These are phyloP conservation scores for Coemansia sp. DNA, from an alignment of 192 early-diverging fungal species.

Conservation along the genomic window DNA sequence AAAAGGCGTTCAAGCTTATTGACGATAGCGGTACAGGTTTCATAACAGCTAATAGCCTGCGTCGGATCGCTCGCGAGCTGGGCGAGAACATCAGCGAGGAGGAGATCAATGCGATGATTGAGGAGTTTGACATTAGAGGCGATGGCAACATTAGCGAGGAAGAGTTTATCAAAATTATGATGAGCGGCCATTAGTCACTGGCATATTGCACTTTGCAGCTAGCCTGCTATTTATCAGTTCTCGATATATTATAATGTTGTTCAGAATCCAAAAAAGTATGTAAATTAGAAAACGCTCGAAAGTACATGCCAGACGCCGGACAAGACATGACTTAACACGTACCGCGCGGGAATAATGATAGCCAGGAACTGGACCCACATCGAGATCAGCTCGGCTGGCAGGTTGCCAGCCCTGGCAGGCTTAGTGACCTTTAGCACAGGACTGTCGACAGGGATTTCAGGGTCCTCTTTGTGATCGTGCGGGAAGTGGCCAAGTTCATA, in stretches of 20 bases:
- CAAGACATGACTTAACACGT: slow-evolving; percentile 15
- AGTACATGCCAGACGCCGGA: slow-evolving; percentile 3
- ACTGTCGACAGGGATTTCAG: slow-evolving; percentile 22
- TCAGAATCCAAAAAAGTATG: no score
- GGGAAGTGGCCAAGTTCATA: slow-evolving; percentile 75
- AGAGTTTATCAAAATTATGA: slow-evolving; percentile 84
- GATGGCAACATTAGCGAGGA: slow-evolving; percentile 82
- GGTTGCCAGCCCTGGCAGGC: slow-evolving; percentile 17
- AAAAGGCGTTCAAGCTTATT: slow-evolving; percentile 76
- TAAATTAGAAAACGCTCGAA: not conserved
- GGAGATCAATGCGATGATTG: slow-evolving; percentile 84
- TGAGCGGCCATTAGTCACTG: slow-evolving; percentile 40
- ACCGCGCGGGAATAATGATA: slow-evolving; percentile 30
- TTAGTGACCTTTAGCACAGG: slow-evolving; percentile 24
- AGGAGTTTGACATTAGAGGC: slow-evolving; percentile 84
- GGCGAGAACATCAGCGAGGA: slow-evolving; percentile 79
- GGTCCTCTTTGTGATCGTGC: slow-evolving; percentile 34
- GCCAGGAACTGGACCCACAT: slow-evolving; percentile 48
- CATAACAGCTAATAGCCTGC: slow-evolving; percentile 65
- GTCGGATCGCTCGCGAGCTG: slow-evolving; percentile 75
- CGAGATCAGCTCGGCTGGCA: slow-evolving; percentile 24
- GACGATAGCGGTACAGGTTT: slow-evolving; percentile 67
- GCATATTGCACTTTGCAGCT: not conserved
- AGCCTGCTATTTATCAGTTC: not conserved
- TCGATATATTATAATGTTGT: no score